Evolutionary conservation across 257 asterid genomes (phyloP).

Genomic region (Vinca minor): DNA sequence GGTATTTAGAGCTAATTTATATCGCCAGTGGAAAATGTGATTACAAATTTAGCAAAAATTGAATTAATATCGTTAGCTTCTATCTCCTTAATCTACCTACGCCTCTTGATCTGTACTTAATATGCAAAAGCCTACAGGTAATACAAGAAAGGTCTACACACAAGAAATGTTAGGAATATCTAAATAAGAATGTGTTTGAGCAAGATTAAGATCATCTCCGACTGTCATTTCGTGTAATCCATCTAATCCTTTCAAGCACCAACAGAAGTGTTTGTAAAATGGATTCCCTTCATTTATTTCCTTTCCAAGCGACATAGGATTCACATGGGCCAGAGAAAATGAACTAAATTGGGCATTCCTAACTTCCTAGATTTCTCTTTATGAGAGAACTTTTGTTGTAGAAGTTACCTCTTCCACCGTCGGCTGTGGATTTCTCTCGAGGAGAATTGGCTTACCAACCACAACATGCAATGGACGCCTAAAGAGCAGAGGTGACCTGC

Average conservation of each 20-base stretch:
- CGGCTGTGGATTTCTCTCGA: slow-evolving; percentile 64
- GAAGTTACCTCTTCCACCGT: slow-evolving; percentile 59
- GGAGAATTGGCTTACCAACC: slow-evolving; percentile 73
- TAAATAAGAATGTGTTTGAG: too few species aligned
- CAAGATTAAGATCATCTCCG: too few species aligned
- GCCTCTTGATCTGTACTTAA: neutral
- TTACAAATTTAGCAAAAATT: too few species aligned
- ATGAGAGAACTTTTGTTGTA: neutral
- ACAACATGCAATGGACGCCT: slow-evolving; percentile 79
- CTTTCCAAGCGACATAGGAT: neutral
- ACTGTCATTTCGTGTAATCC: neutral
- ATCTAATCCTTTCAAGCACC: neutral
- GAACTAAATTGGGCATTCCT: neutral
- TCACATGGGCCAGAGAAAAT: neutral
- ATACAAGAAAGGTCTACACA: neutral
- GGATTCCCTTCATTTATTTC: neutral
- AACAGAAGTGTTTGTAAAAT: neutral
- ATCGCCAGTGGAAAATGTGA: neutral
- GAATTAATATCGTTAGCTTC: neutral
- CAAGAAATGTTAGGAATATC: neutral
- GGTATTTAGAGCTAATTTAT: neutral
- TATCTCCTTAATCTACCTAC: neutral
- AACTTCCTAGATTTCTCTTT: too few species aligned
- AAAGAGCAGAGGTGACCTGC: slow-evolving; percentile 82
- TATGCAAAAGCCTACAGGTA: neutral